Evolutionary conservation across 139 green algal genomes (phyloP).

Genomic region (Gonium pectorale): DNA sequence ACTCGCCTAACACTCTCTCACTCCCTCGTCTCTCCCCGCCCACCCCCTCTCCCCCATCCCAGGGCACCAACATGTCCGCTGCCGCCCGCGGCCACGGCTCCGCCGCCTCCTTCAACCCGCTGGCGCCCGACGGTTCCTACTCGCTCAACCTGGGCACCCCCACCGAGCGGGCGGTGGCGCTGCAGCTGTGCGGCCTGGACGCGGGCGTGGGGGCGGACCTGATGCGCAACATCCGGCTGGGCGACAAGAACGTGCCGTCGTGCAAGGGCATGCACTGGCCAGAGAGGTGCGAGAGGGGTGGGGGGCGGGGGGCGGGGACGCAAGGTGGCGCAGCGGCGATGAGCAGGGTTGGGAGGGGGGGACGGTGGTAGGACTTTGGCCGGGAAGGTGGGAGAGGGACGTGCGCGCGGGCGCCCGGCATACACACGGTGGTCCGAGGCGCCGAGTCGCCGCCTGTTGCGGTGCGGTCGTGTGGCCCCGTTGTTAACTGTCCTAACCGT

Average conservation of each 20-base stretch:
- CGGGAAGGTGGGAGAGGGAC: no score
- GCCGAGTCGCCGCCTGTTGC: no score
- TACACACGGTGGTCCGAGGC: no score
- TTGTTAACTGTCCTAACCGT: no score
- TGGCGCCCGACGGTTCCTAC: slow-evolving; percentile 75
- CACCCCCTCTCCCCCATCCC: background rate
- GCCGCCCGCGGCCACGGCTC: slow-evolving; percentile 34
- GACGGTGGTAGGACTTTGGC: no score
- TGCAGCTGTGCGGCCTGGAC: slow-evolving; percentile 58
- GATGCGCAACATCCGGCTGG: slow-evolving; percentile 67
- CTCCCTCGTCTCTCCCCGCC: background rate
- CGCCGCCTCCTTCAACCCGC: slow-evolving; percentile 72
- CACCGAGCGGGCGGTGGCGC: slow-evolving; percentile 66
- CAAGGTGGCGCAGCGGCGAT: background rate
- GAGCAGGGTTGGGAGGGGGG: background rate
- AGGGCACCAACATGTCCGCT: slow-evolving; percentile 70
- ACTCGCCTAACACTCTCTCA: no score
- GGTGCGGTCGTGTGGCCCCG: no score
- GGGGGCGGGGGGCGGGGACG: background rate
- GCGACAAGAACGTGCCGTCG: slow-evolving; percentile 31
- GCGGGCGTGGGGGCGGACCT: slow-evolving; percentile 44
- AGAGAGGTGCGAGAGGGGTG: slow-evolving; percentile 47
- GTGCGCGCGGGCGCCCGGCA: no score
- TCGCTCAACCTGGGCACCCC: slow-evolving; percentile 55
- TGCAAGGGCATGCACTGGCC: slow-evolving; percentile 63